Conservation (phyloP, 768 basidiomycete species). For the Suillus tomentosus region DNA sequence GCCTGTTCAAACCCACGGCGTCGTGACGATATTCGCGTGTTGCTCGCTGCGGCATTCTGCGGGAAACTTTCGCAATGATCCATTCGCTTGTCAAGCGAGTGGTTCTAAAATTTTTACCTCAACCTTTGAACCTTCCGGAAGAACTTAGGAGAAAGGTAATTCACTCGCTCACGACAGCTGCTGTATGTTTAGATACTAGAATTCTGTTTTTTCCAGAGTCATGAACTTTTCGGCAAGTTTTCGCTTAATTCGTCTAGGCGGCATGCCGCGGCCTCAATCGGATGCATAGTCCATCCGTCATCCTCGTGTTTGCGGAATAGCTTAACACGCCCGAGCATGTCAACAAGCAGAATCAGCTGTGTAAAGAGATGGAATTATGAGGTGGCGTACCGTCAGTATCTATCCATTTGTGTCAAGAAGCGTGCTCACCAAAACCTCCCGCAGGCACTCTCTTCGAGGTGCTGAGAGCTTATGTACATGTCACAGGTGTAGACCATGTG, state of each 20-base stretch:
- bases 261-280: neutral
- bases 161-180: neutral
- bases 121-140: neutral
- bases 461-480: neutral
- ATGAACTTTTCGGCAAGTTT: neutral
- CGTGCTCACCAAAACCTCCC: neutral
- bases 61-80: neutral
- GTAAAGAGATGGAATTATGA: neutral
- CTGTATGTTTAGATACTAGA: neutral
- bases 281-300: neutral
- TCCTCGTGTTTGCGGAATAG: neutral
- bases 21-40: neutral
- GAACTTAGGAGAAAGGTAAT: neutral
- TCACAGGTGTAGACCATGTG: neutral
- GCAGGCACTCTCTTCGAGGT: neutral
- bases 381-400: neutral
- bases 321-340: neutral
- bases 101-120: constrained; percentile 1
- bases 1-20: neutral
- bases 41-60: neutral
- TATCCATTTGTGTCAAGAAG: neutral
- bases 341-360: neutral
- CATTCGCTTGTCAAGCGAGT: constrained; percentile 2
- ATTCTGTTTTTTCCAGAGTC: neutral
- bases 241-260: neutral